Evolutionary conservation across 129 eudicot species (phyloP).

Genomic region (Dittrichia graveolens): DNA sequence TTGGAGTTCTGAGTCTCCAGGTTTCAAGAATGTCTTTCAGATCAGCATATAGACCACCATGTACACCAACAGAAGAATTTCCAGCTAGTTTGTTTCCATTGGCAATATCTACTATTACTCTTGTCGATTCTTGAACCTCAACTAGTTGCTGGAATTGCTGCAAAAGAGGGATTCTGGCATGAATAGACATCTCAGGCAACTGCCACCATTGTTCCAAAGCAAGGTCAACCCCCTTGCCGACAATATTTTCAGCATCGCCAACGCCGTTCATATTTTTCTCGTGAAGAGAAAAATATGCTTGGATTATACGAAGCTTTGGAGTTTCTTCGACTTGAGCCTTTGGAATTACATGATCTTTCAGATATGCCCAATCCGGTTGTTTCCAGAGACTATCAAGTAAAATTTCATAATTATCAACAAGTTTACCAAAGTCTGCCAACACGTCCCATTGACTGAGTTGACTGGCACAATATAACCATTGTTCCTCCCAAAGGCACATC

Average conservation of each 20-base stretch:
- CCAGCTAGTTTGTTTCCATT: slow-evolving; percentile 79
- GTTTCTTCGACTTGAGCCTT: slow-evolving; percentile 98
- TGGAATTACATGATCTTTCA: slow-evolving; percentile 91
- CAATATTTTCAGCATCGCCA: slow-evolving; percentile 86
- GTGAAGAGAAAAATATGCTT: slow-evolving; percentile 92
- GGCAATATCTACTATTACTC: slow-evolving; percentile 82
- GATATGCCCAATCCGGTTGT: slow-evolving; percentile 90
- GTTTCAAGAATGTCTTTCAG: slow-evolving; percentile 98
- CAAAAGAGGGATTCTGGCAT: slow-evolving; percentile 87
- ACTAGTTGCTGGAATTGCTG: slow-evolving; percentile 98
- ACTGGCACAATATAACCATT: slow-evolving; percentile 90
- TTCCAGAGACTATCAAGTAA: slow-evolving; percentile 97
- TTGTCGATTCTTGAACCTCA: slow-evolving; percentile 97
- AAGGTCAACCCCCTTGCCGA: slow-evolving; percentile 92
- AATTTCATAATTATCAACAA: slow-evolving; percentile 87
- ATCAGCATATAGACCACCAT: slow-evolving; percentile 84
- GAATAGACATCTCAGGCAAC: slow-evolving; percentile 96
- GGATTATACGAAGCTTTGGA: slow-evolving; percentile 94
- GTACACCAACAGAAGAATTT: slow-evolving; percentile 68
- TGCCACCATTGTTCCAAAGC: slow-evolving; percentile 99
- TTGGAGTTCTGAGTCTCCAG: slow-evolving; percentile 96
- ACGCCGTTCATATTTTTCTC: slow-evolving; percentile 90
- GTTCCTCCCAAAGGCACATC: slow-evolving; percentile 99
- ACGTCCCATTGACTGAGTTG: slow-evolving; percentile 99
- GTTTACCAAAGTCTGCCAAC: slow-evolving; percentile 85